phyloP scores from a whole-genome alignment of 2,329 filamentous ascomycete genomes.

The Didymella arachidicola region DNA sequence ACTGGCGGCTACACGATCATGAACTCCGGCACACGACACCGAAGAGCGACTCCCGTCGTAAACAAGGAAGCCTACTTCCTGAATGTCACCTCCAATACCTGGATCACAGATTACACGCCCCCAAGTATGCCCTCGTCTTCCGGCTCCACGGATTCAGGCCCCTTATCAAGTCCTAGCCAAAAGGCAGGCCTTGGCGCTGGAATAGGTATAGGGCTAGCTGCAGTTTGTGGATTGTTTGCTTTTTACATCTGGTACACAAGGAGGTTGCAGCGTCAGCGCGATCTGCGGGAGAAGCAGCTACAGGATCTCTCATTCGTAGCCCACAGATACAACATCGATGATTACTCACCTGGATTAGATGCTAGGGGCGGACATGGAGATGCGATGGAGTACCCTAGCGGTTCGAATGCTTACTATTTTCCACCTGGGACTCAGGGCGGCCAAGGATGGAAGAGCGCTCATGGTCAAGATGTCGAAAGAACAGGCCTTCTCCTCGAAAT shows the following conservation, averaged over 20 bases:
- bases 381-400: conserved; percentile 44
- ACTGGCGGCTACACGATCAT: conserved; percentile 65
- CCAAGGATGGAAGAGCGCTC: conserved; percentile 44
- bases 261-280: conserved; percentile 51
- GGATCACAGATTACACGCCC: conserved; percentile 65
- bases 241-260: conserved; percentile 59
- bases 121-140: conserved; percentile 42
- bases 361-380: conserved; percentile 52
- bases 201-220: conserved; percentile 54
- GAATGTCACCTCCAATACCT: conserved; percentile 67
- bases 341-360: conserved; percentile 48
- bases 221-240: conserved; percentile 51
- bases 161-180: conserved; percentile 54
- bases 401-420: conserved; percentile 41
- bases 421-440: conserved; percentile 31
- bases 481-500: conserved; percentile 58
- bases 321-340: conserved; percentile 54
- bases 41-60: conserved; percentile 47
- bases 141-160: conserved; percentile 34
- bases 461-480: conserved; percentile 52
- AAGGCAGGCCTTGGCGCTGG: conserved; percentile 57
- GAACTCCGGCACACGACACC: conserved; percentile 42
- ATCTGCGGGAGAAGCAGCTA: conserved; percentile 62
- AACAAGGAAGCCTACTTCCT: conserved; percentile 64
- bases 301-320: conserved; percentile 61